These are phyloP conservation scores for Boletus rubroflammeus DNA, from an alignment of 768 basidiomycete genomes.

Conservation along the genomic window DNA sequence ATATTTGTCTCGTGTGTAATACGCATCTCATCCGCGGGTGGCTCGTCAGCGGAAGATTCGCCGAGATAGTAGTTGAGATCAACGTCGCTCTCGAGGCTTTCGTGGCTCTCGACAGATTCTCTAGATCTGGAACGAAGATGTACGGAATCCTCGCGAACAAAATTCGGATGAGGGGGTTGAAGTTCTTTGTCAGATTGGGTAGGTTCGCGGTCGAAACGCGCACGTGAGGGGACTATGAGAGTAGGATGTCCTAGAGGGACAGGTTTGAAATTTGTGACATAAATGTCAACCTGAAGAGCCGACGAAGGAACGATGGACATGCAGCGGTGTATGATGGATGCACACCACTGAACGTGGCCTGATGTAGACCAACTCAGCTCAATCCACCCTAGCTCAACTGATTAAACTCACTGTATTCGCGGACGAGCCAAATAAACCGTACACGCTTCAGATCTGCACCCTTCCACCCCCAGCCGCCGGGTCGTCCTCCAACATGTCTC, in stretches of 20 bases:
- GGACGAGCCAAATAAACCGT: constrained; percentile 72
- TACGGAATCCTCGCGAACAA: constrained; percentile 10
- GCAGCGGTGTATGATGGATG: constrained; percentile 60
- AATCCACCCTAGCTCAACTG: not conserved
- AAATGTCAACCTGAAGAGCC: constrained; percentile 64
- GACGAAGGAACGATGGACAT: constrained; percentile 47
- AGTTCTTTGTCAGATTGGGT: constrained; percentile 23
- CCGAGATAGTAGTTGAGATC: constrained; percentile 44
- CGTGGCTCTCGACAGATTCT: constrained; percentile 31
- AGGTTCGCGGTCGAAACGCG: constrained; percentile 10
- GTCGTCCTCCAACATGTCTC: constrained; percentile 42
- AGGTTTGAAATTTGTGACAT: constrained; percentile 59
- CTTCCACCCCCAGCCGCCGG: constrained; percentile 42
- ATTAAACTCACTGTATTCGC: constrained; percentile 62
- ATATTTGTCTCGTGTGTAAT: constrained; percentile 46
- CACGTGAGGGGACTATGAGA: constrained; percentile 9
- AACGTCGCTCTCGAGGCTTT: constrained; percentile 33
- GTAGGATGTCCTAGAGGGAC: constrained; percentile 10
- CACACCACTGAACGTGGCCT: constrained; percentile 80
- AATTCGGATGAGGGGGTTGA: constrained; percentile 35
- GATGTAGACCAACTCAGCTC: not conserved
- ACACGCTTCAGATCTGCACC: constrained; percentile 48
- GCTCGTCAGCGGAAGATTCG: constrained; percentile 31
- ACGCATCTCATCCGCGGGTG: constrained; percentile 30
- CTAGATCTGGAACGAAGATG: constrained; percentile 14